Percentiles rank a stretch among this genome's conserved stretches.
Evolutionary conservation across 768 basidiomycete species (phyloP).

Genomic region (Trametes sanguinea): DNA sequence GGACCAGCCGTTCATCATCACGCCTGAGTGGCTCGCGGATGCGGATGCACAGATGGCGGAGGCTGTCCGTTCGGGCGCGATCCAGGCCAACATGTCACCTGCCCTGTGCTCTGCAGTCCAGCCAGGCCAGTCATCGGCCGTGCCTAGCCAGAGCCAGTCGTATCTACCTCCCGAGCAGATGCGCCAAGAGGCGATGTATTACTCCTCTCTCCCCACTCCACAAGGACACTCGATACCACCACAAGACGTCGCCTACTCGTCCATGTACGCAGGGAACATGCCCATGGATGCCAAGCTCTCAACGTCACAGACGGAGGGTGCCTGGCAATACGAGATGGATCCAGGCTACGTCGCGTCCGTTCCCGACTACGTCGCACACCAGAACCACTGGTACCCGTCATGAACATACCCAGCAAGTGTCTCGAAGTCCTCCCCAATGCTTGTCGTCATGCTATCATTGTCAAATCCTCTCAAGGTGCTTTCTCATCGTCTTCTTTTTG

Average conservation of each 20-base stretch:
- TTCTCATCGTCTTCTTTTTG: background rate
- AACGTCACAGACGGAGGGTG: background rate
- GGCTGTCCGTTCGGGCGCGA: slow-evolving; percentile 30
- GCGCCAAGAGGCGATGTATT: background rate
- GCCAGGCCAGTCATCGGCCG: background rate
- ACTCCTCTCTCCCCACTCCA: background rate
- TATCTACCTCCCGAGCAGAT: background rate
- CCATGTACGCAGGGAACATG: background rate
- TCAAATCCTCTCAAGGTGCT: slow-evolving; percentile 1
- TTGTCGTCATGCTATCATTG: slow-evolving; percentile 4
- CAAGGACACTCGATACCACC: background rate
- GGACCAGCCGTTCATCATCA: slow-evolving; percentile 33
- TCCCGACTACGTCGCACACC: background rate
- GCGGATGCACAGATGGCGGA: slow-evolving; percentile 30
- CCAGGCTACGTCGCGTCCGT: slow-evolving; percentile 6
- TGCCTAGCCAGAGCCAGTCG: background rate
- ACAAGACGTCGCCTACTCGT: background rate
- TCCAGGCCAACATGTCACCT: slow-evolving; percentile 32
- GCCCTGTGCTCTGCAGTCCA: slow-evolving; percentile 7
- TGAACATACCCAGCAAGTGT: background rate
- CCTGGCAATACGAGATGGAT: background rate
- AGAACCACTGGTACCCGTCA: slow-evolving; percentile 14
- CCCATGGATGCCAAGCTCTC: background rate
- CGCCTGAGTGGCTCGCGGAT: slow-evolving; percentile 32
- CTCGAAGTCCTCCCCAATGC: background rate